Evolutionary conservation across 140 eudicot species (phyloP).

Genomic region (Ambrosia hybrid): DNA sequence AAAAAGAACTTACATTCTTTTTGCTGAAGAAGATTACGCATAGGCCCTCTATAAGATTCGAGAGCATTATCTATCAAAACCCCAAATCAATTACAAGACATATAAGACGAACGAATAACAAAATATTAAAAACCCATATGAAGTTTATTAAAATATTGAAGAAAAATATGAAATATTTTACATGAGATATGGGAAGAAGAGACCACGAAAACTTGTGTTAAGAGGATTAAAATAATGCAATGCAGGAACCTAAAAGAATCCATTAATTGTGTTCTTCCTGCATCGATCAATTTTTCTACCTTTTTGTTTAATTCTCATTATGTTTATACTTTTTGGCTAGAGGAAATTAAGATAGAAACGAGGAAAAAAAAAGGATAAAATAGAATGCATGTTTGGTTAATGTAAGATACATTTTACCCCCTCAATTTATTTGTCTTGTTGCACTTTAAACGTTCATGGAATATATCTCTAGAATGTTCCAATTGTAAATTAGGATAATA

Average conservation of each 20-base stretch:
- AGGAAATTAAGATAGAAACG: constrained; percentile 2
- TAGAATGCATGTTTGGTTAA: neutral
- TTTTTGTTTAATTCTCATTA: neutral
- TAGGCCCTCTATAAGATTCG: constrained; percentile 27
- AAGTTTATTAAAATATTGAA: neutral
- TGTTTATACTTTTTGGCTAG: neutral
- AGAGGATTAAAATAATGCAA: constrained; percentile 39
- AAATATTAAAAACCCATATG: neutral
- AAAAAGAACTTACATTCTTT: constrained; percentile 32
- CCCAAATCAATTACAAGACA: neutral
- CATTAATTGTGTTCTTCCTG: constrained; percentile 39
- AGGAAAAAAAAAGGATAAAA: neutral
- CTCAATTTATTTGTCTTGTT: neutral
- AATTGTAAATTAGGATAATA: no score
- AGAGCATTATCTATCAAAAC: constrained; percentile 42
- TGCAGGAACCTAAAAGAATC: constrained; percentile 38
- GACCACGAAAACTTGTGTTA: constrained; percentile 26
- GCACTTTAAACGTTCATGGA: neutral
- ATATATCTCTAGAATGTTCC: no score
- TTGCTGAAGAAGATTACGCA: constrained; percentile 62
- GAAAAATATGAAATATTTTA: constrained; percentile 13
- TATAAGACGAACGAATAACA: neutral
- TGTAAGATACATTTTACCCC: neutral
- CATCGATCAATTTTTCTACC: neutral
- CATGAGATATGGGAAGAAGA: constrained; percentile 55